phyloP scores from a whole-genome alignment of 2,329 filamentous ascomycete genomes.

The Pyrenochaeta sp. region DNA sequence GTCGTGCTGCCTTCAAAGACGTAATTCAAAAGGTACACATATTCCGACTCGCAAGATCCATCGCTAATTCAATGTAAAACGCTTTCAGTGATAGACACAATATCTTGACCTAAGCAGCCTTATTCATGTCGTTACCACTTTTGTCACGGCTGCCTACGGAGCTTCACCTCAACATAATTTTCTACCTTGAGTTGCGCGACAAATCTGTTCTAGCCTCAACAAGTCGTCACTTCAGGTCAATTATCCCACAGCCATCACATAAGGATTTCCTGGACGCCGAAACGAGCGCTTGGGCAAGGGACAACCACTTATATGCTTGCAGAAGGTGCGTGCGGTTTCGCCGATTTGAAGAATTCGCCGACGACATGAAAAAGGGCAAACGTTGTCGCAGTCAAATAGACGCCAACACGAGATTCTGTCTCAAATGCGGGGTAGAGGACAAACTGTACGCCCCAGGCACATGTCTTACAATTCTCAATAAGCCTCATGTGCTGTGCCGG shows the following conservation, averaged over 20 bases:
- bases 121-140: not conserved
- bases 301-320: constrained; percentile 32
- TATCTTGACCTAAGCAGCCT: not conserved
- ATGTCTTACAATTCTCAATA: constrained; percentile 28
- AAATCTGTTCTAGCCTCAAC: constrained; percentile 22
- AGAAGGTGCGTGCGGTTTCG: constrained; percentile 29
- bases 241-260: constrained; percentile 28
- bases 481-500: constrained; percentile 25
- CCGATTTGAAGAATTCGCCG: constrained; percentile 30
- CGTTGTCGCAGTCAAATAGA: constrained; percentile 28
- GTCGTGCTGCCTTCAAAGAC: too few relatives aligned
- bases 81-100: not conserved
- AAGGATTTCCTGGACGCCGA: constrained; percentile 33
- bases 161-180: constrained; percentile 31
- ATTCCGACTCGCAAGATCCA: too few relatives aligned
- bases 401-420: constrained; percentile 35
- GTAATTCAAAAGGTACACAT: too few relatives aligned
- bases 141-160: constrained; percentile 35
- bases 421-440: constrained; percentile 34
- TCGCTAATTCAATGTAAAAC: too few relatives aligned
- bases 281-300: constrained; percentile 24
- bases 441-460: constrained; percentile 29
- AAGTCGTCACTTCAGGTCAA: constrained; percentile 26
- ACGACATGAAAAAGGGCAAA: constrained; percentile 42
- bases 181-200: constrained; percentile 31